Evolutionary conservation across 495 filamentous ascomycete genomes (phyloP), one percentile per base, ranked within the genome.

Genomic region (Podospora didyma): DNA sequence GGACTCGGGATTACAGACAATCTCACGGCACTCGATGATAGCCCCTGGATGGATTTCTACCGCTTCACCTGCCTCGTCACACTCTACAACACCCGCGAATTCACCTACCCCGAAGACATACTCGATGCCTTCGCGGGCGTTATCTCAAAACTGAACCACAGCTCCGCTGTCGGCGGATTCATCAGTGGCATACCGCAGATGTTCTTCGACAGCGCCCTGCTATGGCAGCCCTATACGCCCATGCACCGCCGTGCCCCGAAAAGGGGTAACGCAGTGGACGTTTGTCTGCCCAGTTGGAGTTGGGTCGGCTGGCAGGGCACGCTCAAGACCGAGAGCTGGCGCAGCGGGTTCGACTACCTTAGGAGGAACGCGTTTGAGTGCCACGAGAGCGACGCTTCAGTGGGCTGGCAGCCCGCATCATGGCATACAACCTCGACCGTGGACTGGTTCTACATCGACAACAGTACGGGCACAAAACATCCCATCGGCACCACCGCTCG

Each of bases 121-220:
- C 14, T 35, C 7, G 34, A 35, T 35, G 34, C 14, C 34, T 35
- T 35, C 14, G 34, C 7, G 34, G 34, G 34, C 14, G 34, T 35
- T 14, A 35, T 35, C 34, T 7, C 34, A 7, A 35, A 7, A 14
- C 34, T 35, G 7, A 7, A 7, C 34, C 34, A 7, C 7, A 20
- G 5, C 20, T 48, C 14, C 20, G 46, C n/a, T n/a, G n/a, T 22
- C n/a, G 46, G 46, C 20, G 46, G 46, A 2, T 48, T 48, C 20
- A 23, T 48, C 46, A 48, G 3, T 11, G 46, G 46, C 2, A n/a
- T 48, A 11, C 46, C 46, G 5, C 46, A 48, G 14, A 23, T 23
- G 19, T 48, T 48, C 19, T 48, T 48, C 46, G 46, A 48, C 46
- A 48, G 46, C 46, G 46, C 46, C 2, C 20, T 48, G 19, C 46